Evolutionary conservation across 2,329 filamentous ascomycete species (phyloP), one percentile per base, ranked within the genome.

Genomic region (Trichoderma aggressivum): DNA sequence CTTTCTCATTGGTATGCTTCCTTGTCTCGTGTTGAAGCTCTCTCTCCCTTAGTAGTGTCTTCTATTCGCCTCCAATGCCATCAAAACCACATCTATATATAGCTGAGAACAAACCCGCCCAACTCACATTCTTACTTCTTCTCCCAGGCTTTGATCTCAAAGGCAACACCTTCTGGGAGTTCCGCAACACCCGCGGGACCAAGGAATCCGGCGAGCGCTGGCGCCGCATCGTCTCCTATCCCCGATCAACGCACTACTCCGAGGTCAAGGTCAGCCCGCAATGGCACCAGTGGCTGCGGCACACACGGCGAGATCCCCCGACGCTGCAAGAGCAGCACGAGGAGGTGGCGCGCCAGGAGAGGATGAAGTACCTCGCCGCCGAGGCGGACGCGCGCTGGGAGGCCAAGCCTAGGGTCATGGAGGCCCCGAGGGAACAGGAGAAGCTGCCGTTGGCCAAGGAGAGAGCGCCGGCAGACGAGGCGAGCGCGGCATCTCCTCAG

Each of bases 151-250:
- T 86, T 75, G 90, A 92, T 77, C 87, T 91, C 71, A 77, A 87
- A 28, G 89, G 89, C 70, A 91, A 91, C 81, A 91, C 89, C 5
- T 92, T 87, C 82, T 92, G 90, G 89, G 88, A 91, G 76, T 91
- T 91, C 80, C 85, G 84, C 71, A 86, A 90, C 74, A 75, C 80
- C 7, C 83, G 84, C 69, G 80, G 81, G 72, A 76, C 79, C 70
- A 75, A 74, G 32, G 73, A 68, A 12, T 34, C 61, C 34, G 64
- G 67, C 30, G 80, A 82, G 62, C 86, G 87, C 74, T 87, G 86
- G 85, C 87, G 89, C 36, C 87, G 89, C 77, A 90, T 91, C 73
- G 88, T 90, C 62, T 77, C 88, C 75, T 89, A 88, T 79, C 88
- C 88, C 12, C 80, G 83, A 62, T 82, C 82, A 56, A 84, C 85